Evolutionary conservation across 106 monocot species (phyloP).

Genomic region (Phalaenopsis equestris): DNA sequence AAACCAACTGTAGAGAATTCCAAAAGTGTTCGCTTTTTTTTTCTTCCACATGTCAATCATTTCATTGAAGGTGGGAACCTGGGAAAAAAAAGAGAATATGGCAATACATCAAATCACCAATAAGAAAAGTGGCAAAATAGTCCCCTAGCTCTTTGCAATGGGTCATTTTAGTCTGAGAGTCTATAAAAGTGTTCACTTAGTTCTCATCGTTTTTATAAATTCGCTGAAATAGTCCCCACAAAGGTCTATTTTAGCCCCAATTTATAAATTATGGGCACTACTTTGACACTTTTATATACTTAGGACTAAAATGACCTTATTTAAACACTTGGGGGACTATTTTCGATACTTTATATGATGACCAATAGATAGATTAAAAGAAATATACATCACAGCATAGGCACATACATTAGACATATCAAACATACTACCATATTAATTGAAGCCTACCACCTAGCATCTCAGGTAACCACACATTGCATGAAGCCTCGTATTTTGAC

Average conservation of each 20-base stretch:
- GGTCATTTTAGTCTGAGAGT: too few species aligned
- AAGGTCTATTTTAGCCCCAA: too few species aligned
- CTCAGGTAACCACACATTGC: not conserved
- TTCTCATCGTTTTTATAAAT: too few species aligned
- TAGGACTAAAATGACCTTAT: too few species aligned
- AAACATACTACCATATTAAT: not conserved
- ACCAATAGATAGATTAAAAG: not conserved
- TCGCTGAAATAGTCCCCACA: too few species aligned
- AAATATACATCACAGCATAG: not conserved
- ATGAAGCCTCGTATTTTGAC: not conserved
- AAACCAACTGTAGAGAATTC: conserved; percentile 89
- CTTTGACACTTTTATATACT: too few species aligned
- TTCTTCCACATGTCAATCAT: conserved; percentile 97
- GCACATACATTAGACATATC: not conserved
- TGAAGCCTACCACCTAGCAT: not conserved
- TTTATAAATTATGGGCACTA: too few species aligned
- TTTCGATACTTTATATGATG: not conserved
- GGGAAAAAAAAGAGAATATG: conserved; percentile 7
- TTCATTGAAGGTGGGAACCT: conserved; percentile 84
- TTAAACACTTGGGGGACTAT: too few species aligned
- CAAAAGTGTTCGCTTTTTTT: conserved; percentile 69
- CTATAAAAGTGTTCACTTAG: too few species aligned
- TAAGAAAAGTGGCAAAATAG: not conserved
- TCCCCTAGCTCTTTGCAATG: too few species aligned
- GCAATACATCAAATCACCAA: not conserved